These are phyloP conservation scores for Aureobasidium sp. DNA, from an alignment of 2,329 filamentous ascomycete species.

Conservation along the genomic window DNA sequence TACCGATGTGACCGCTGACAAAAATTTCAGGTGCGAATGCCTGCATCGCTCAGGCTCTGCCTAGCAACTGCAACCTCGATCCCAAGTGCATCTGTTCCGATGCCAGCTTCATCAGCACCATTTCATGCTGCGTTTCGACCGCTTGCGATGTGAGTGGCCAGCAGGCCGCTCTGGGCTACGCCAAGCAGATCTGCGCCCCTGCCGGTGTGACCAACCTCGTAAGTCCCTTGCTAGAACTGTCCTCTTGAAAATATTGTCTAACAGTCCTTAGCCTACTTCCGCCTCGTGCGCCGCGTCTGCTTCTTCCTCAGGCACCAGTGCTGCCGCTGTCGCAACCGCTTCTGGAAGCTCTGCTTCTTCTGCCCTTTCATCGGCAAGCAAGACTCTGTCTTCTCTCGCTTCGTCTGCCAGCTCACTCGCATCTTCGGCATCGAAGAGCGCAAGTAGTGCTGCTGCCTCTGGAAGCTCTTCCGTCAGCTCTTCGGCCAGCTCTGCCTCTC, in stretches of 20 bases:
- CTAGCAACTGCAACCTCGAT: slow-evolving; percentile 5
- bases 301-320: neutral
- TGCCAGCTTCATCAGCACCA: slow-evolving; percentile 11
- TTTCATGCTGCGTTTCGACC: slow-evolving; percentile 13
- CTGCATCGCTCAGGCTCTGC: slow-evolving; percentile 1
- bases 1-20: neutral
- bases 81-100: slow-evolving; percentile 11
- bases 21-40: neutral
- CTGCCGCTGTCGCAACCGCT: neutral
- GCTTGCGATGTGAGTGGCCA: slow-evolving; percentile 5
- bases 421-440: neutral
- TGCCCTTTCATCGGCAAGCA: neutral
- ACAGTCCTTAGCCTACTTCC: neutral
- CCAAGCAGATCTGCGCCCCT: slow-evolving; percentile 7
- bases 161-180: slow-evolving; percentile 3
- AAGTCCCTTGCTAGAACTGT: neutral
- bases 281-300: neutral
- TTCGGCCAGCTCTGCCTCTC: neutral
- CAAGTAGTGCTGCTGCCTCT: neutral
- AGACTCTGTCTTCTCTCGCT: neutral
- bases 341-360: neutral
- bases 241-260: neutral
- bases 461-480: neutral
- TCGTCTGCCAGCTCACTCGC: neutral
- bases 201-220: slow-evolving; percentile 13